Evolutionary conservation across 2,329 filamentous ascomycete genomes (phyloP).

Genomic region (Karstenula rhodostoma): DNA sequence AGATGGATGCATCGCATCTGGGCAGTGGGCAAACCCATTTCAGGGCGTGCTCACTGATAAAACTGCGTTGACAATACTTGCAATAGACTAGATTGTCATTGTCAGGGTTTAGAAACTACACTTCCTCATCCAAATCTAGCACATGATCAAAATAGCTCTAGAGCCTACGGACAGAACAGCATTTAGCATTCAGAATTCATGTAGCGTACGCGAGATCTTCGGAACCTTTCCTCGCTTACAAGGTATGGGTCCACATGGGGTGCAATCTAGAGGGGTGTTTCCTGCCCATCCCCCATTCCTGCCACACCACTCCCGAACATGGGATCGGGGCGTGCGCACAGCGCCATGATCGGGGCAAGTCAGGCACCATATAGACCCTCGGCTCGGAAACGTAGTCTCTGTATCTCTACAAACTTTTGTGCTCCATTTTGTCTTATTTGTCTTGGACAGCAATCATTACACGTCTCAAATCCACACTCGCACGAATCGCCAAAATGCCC

Average conservation of each 20-base stretch:
- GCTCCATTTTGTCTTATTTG: neutral
- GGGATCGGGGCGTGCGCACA: slow-evolving; percentile 24
- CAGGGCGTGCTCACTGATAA: neutral
- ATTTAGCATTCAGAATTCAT: neutral
- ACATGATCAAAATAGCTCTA: no score
- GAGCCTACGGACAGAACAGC: neutral
- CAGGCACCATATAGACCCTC: slow-evolving; percentile 40
- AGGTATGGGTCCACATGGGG: neutral
- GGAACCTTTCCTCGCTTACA: neutral
- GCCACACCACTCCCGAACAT: slow-evolving; percentile 35
- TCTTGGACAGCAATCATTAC: neutral
- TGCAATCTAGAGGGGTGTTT: slow-evolving; percentile 5
- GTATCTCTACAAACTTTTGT: slow-evolving; percentile 3
- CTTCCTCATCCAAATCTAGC: no score
- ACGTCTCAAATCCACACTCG: slow-evolving; percentile 1
- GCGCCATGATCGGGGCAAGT: slow-evolving; percentile 25
- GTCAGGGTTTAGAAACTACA: no score
- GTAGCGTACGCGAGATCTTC: neutral
- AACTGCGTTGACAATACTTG: no score
- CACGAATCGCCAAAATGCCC: slow-evolving; percentile 33
- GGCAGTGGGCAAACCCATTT: neutral
- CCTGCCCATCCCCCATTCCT: slow-evolving; percentile 38
- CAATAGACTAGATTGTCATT: no score
- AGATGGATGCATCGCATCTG: neutral
- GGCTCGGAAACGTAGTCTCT: slow-evolving; percentile 12